Conservation (phyloP, 1,284 basidiomycete genomes). For the Rhizopogon hawkerae region DNA sequence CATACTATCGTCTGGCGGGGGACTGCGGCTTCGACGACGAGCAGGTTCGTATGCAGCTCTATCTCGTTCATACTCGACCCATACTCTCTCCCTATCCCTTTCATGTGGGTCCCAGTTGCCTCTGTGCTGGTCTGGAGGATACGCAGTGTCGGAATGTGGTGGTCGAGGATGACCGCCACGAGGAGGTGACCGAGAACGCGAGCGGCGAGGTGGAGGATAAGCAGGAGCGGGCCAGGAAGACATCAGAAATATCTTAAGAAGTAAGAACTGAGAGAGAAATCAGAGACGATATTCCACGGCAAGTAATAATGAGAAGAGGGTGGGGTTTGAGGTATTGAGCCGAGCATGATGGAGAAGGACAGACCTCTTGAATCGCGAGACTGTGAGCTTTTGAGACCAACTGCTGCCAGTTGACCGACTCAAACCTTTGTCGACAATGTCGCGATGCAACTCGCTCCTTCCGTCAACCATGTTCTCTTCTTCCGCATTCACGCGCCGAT, state of each 20-base stretch:
- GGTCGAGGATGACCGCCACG: constrained; percentile 46
- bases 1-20: constrained; percentile 58
- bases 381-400: constrained; percentile 47
- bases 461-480: constrained; percentile 16
- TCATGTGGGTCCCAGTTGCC: constrained; percentile 62
- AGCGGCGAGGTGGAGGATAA: constrained; percentile 63
- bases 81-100: constrained; percentile 64
- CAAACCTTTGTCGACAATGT: constrained; percentile 45
- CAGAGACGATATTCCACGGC: constrained; percentile 55
- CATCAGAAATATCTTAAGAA: constrained; percentile 53
- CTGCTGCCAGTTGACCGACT: constrained; percentile 39
- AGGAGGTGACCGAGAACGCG: constrained; percentile 70
- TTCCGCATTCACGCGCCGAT: constrained; percentile 39
- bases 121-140: constrained; percentile 49
- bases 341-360: constrained; percentile 77
- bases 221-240: constrained; percentile 55
- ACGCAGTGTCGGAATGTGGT: constrained; percentile 47
- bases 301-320: constrained; percentile 51
- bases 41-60: constrained; percentile 49
- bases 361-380: constrained; percentile 74
- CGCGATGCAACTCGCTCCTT: constrained; percentile 48
- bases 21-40: constrained; percentile 67
- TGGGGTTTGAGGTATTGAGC: constrained; percentile 45
- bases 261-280: constrained; percentile 57
- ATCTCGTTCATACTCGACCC: constrained; percentile 60